Evolutionary conservation across 352 stramenopile genomes (phyloP).

Genomic region (Phytophthora sp.): DNA sequence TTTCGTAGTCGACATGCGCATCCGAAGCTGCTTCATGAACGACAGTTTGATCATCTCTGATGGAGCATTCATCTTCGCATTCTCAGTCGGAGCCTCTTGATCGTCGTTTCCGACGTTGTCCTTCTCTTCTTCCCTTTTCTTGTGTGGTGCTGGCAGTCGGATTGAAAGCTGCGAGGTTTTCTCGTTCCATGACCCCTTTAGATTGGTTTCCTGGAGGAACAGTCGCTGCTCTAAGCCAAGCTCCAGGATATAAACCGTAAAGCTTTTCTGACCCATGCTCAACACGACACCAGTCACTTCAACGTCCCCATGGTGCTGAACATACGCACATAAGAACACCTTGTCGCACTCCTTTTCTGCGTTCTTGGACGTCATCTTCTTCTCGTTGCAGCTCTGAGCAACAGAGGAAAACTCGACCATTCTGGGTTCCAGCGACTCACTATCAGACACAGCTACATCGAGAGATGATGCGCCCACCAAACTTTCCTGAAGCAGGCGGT

Average conservation of each 20-base stretch:
- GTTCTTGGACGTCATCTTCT: constrained; percentile 85
- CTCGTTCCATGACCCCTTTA: constrained; percentile 57
- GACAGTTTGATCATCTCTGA: constrained; percentile 44
- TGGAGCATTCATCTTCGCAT: constrained; percentile 3
- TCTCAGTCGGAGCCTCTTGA: constrained; percentile 7
- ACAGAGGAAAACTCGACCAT: constrained; percentile 54
- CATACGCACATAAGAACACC: constrained; percentile 82
- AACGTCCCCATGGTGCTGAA: constrained; percentile 65
- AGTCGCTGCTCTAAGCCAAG: constrained; percentile 77
- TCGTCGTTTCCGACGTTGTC: constrained; percentile 9
- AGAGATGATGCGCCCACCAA: constrained; percentile 24
- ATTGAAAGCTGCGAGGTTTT: constrained; percentile 59
- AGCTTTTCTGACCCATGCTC: constrained; percentile 74
- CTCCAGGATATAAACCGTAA: constrained; percentile 79
- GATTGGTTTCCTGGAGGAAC: constrained; percentile 52
- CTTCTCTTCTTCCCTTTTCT: constrained; percentile 16
- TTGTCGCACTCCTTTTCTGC: constrained; percentile 82
- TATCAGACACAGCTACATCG: constrained; percentile 1
- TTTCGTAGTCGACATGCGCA: constrained; percentile 70
- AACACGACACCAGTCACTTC: constrained; percentile 77
- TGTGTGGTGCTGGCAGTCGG: constrained; percentile 23
- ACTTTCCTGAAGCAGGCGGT: constrained; percentile 70
- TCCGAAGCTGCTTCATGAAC: constrained; percentile 68
- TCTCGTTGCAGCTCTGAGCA: constrained; percentile 84
- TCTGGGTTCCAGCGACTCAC: constrained; percentile 28